phyloP scores from a whole-genome alignment of 148 eudicot genomes.

The Rhododendron ovatum region DNA sequence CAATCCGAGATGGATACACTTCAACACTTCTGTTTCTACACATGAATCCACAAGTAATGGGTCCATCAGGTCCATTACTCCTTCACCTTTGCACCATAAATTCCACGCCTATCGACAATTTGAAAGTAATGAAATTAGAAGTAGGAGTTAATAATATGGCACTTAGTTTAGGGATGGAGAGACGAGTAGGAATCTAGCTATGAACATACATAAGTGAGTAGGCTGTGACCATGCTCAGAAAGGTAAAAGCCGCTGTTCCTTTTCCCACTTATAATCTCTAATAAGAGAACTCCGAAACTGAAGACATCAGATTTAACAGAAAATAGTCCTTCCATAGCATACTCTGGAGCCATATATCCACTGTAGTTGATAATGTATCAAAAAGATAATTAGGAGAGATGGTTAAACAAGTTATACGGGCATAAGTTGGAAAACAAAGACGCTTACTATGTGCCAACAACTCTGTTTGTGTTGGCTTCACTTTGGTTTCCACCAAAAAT shows the following conservation, averaged over 20 bases:
- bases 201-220: neutral
- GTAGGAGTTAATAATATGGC: too few relatives aligned
- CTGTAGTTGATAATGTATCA: too few relatives aligned
- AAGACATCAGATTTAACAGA: slow-evolving; percentile 15
- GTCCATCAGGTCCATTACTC: slow-evolving; percentile 21
- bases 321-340: slow-evolving; percentile 10
- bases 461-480: too few relatives aligned
- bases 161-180: neutral
- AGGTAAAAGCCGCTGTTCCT: neutral
- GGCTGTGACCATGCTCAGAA: slow-evolving; percentile 10
- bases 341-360: too few relatives aligned
- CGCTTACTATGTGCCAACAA: too few relatives aligned
- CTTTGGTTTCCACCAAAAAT: too few relatives aligned
- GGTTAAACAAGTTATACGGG: too few relatives aligned
- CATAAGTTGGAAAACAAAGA: too few relatives aligned
- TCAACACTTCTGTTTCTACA: slow-evolving; percentile 20
- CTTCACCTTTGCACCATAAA: slow-evolving; percentile 25
- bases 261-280: slow-evolving; percentile 11
- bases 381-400: too few relatives aligned
- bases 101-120: slow-evolving; percentile 27
- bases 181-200: neutral
- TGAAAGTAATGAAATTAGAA: neutral
- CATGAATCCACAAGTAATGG: slow-evolving; percentile 17
- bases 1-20: slow-evolving; percentile 40
- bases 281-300: slow-evolving; percentile 17